Percentiles rank a stretch among this genome's conserved stretches.
Evolutionary conservation across 345 rosid genomes (phyloP).

Genomic region (Aegle marmelos): DNA sequence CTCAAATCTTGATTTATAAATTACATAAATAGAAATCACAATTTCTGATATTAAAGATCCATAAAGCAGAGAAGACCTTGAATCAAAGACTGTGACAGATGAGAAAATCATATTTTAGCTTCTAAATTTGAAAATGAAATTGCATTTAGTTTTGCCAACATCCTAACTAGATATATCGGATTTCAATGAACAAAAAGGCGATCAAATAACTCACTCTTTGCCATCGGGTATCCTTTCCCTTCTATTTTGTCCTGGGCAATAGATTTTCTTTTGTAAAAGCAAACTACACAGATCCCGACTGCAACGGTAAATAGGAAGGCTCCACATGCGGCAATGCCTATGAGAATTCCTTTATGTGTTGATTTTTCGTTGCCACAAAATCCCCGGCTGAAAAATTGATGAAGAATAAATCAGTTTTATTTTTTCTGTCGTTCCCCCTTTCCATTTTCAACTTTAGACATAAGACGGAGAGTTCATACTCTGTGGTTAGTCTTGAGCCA

Average conservation of each 20-base stretch:
- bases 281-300: conserved; percentile 26
- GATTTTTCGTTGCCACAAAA: conserved; percentile 23
- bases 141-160: not conserved
- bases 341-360: conserved; percentile 25
- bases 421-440: not conserved
- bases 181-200: not conserved
- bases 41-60: not conserved
- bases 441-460: not conserved
- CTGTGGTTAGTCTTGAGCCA: conserved; percentile 32
- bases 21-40: not conserved
- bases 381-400: conserved; percentile 38
- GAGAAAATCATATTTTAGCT: not conserved
- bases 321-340: conserved; percentile 41
- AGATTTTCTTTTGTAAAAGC: conserved; percentile 28
- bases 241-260: conserved; percentile 18
- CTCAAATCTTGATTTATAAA: not conserved
- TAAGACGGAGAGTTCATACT: conserved; percentile 34
- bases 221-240: conserved; percentile 24
- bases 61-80: not conserved
- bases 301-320: conserved; percentile 29
- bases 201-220: conserved; percentile 45
- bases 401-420: conserved; percentile 12
- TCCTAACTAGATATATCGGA: not conserved
- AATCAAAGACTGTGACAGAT: not conserved
- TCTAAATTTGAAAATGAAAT: not conserved